These are phyloP conservation scores for Euphorbia pulcherrima DNA, from an alignment of 345 rosid genomes.

Conservation along the genomic window DNA sequence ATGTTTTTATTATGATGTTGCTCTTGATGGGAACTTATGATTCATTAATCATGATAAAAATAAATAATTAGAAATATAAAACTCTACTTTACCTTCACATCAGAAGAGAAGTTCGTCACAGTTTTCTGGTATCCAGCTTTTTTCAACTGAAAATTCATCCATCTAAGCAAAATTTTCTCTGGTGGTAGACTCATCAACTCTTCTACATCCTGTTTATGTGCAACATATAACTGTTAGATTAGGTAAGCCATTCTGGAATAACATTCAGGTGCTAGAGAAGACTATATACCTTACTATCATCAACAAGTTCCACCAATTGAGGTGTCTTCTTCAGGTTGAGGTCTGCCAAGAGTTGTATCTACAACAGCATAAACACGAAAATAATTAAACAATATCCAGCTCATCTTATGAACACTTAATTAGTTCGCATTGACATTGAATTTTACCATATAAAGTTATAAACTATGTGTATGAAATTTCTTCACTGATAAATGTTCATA, in stretches of 20 bases:
- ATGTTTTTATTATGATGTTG: background rate
- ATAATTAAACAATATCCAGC: slow-evolving; percentile 18
- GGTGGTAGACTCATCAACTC: slow-evolving; percentile 98
- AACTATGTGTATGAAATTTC: background rate
- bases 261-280: background rate
- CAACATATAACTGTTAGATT: slow-evolving; percentile 4
- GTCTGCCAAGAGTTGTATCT: slow-evolving; percentile 97
- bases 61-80: background rate
- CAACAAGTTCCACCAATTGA: slow-evolving; percentile 82
- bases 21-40: background rate
- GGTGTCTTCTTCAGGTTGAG: slow-evolving; percentile 98
- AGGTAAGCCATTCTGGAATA: background rate
- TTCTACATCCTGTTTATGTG: slow-evolving; percentile 74
- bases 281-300: slow-evolving; percentile 62
- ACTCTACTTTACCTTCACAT: slow-evolving; percentile 63
- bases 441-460: no score
- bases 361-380: slow-evolving; percentile 20
- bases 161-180: slow-evolving; percentile 86
- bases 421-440: background rate
- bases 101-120: slow-evolving; percentile 89
- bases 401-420: background rate
- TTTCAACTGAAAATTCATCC: slow-evolving; percentile 96
- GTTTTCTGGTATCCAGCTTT: slow-evolving; percentile 70
- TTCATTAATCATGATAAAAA: background rate
- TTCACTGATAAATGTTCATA: background rate